Evolutionary conservation across 148 eudicot species (phyloP).

Genomic region (Camellia granthamiana): DNA sequence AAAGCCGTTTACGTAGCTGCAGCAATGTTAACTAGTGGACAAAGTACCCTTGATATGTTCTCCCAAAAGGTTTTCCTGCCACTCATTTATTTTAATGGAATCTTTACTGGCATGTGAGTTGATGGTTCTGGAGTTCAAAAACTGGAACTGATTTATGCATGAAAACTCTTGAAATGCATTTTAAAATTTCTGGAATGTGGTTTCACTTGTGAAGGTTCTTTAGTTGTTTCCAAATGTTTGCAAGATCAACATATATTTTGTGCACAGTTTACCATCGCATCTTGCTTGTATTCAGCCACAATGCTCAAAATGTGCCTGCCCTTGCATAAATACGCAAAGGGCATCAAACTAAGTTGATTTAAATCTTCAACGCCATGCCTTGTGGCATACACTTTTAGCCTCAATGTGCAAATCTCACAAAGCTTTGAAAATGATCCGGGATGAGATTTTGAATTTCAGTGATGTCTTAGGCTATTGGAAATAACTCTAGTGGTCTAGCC

Average conservation of each 20-base stretch:
- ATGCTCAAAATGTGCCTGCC: neutral
- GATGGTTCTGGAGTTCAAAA: neutral
- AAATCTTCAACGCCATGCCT: neutral
- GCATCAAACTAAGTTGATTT: neutral
- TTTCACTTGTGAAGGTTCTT: slow-evolving; percentile 2
- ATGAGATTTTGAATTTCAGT: no score
- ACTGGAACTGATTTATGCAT: neutral
- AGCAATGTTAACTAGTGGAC: slow-evolving; percentile 72
- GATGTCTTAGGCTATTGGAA: no score
- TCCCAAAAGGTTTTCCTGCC: slow-evolving; percentile 57
- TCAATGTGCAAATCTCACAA: neutral
- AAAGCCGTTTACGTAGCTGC: slow-evolving; percentile 86
- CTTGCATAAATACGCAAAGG: neutral
- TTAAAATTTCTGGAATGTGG: neutral
- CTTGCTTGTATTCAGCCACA: neutral
- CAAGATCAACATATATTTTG: neutral
- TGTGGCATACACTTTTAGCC: neutral
- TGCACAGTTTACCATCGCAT: neutral
- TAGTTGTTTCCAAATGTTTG: neutral
- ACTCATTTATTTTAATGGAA: neutral
- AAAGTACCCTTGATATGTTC: slow-evolving; percentile 78
- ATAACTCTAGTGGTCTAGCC: neutral
- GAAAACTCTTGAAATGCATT: neutral
- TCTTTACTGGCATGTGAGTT: neutral
- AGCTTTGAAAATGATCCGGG: neutral